Evolutionary conservation across 139 green algal species (phyloP).

Genomic region (Chlamydomonas sphaeroides): DNA sequence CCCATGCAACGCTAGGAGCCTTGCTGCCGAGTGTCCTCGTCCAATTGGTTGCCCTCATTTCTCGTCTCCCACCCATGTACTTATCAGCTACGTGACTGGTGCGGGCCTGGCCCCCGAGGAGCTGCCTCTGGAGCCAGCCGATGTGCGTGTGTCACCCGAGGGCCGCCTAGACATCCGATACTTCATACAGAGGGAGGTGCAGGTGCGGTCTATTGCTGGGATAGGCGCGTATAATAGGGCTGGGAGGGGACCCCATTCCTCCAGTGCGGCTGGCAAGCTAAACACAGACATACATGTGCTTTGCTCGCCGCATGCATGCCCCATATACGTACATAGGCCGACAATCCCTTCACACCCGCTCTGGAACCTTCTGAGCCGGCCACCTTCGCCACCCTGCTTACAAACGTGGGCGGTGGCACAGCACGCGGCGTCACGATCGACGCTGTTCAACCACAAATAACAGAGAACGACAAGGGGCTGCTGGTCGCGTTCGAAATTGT

Average conservation of each 20-base stretch:
- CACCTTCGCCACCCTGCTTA: neutral
- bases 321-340: too few species aligned
- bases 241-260: too few species aligned
- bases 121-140: conserved; percentile 13
- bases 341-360: too few species aligned
- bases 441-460: neutral
- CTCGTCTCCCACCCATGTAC: too few species aligned
- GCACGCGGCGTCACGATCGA: neutral
- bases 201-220: too few species aligned
- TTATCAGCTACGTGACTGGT: conserved; percentile 7
- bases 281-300: too few species aligned
- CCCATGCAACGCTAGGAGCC: too few species aligned
- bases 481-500: neutral
- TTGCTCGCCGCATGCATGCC: too few species aligned
- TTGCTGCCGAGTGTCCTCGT: too few species aligned
- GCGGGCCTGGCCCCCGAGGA: neutral
- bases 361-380: neutral
- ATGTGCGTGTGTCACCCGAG: neutral
- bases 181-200: neutral
- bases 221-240: too few species aligned
- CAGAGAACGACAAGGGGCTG: neutral
- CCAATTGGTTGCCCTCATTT: too few species aligned
- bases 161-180: conserved; percentile 12
- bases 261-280: too few species aligned
- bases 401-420: neutral